Evolutionary conservation across 345 rosid species (phyloP).

Genomic region (Nasturtium officinale): DNA sequence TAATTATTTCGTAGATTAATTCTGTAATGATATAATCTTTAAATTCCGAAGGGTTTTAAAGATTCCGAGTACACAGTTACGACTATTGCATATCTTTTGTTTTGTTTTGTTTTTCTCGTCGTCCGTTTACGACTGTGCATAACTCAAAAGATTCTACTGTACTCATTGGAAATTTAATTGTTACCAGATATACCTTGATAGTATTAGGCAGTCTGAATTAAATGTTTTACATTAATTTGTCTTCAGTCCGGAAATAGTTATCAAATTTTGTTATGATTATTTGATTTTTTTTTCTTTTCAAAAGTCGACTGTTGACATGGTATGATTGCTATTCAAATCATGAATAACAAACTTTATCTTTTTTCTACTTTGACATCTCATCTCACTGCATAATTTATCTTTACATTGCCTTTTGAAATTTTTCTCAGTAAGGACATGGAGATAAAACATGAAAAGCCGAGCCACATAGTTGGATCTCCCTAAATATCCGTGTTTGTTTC

Average conservation of each 20-base stretch:
- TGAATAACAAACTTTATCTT: background rate
- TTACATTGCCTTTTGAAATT: background rate
- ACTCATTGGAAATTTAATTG: background rate
- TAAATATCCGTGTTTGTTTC: constrained; percentile 46
- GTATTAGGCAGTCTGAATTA: background rate
- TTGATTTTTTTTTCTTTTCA: no score
- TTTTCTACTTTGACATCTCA: background rate
- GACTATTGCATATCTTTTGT: background rate
- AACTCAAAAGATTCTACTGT: background rate
- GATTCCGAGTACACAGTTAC: background rate
- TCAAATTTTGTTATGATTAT: no score
- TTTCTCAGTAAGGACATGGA: background rate
- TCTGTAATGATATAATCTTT: constrained; percentile 18
- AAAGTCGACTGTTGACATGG: no score
- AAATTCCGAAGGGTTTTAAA: constrained; percentile 16
- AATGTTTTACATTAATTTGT: background rate
- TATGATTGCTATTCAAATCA: background rate
- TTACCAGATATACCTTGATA: background rate
- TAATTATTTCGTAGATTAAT: background rate
- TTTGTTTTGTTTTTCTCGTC: background rate
- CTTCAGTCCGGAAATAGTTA: background rate
- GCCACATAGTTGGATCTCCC: constrained; percentile 45
- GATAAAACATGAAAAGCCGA: constrained; percentile 45
- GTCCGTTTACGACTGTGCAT: background rate
- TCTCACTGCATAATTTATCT: background rate